phyloP scores from a whole-genome alignment of 768 basidiomycete species.

The Termitomyces sp. region DNA sequence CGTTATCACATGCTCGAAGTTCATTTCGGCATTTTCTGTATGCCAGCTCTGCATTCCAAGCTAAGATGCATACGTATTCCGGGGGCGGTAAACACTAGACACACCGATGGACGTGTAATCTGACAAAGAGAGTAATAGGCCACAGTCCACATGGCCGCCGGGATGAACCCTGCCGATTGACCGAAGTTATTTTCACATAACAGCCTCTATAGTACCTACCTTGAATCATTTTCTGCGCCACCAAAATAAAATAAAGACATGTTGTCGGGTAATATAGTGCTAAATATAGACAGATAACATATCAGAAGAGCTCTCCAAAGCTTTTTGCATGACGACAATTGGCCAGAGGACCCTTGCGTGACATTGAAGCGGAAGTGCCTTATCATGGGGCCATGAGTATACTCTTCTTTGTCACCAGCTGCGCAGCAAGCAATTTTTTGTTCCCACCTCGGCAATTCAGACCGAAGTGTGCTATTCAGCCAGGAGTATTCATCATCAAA shows the following conservation, averaged over 20 bases:
- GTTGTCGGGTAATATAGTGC: too few relatives aligned
- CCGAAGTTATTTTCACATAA: background rate
- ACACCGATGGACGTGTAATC: background rate
- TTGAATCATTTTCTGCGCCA: conserved; percentile 10
- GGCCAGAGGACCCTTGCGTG: background rate
- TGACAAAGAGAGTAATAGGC: background rate
- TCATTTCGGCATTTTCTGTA: conserved; percentile 1
- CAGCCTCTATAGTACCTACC: background rate
- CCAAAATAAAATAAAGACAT: background rate
- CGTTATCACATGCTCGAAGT: background rate
- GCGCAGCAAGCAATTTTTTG: background rate
- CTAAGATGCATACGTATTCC: background rate
- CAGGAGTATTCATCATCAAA: background rate
- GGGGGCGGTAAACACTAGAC: too few relatives aligned
- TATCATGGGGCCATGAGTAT: background rate
- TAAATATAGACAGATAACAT: too few relatives aligned
- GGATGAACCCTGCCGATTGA: conserved; percentile 2
- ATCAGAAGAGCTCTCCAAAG: background rate
- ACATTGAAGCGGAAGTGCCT: background rate
- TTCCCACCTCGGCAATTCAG: background rate
- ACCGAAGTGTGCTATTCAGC: background rate
- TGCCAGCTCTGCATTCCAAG: background rate
- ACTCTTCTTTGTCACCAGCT: background rate
- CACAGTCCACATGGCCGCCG: background rate
- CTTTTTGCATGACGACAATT: background rate